These are phyloP conservation scores for Kurtzmaniella quercitrusa DNA, from an alignment of 1,139 yeast genomes.

Conservation along the genomic window DNA sequence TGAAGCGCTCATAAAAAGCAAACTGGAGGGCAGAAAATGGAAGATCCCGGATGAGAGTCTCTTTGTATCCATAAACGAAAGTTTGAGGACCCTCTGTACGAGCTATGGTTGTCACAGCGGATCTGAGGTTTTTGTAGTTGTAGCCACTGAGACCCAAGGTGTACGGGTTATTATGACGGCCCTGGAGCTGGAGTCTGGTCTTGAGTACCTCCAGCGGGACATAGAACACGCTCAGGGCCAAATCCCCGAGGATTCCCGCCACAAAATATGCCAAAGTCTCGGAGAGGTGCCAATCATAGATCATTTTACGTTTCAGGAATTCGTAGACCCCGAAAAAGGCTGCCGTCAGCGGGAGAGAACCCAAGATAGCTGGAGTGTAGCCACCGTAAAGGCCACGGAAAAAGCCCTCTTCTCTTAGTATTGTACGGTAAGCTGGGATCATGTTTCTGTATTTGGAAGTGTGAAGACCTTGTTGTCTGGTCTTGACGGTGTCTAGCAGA, in stretches of 20 bases:
- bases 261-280: constrained; percentile 77
- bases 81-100: constrained; percentile 70
- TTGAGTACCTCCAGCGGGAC: constrained; percentile 98
- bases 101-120: constrained; percentile 65
- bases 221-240: constrained; percentile 84
- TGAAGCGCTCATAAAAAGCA: constrained; percentile 88
- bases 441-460: constrained; percentile 62
- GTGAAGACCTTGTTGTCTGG: constrained; percentile 93
- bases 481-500: constrained; percentile 92
- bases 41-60: constrained; percentile 83
- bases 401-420: constrained; percentile 78
- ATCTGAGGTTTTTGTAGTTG: constrained; percentile 66
- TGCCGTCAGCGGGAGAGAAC: constrained; percentile 91
- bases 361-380: constrained; percentile 84
- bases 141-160: constrained; percentile 69
- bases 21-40: constrained; percentile 95
- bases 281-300: constrained; percentile 59
- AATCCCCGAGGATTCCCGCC: constrained; percentile 89
- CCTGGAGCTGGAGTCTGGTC: constrained; percentile 89
- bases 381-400: constrained; percentile 87
- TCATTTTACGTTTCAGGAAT: constrained; percentile 64
- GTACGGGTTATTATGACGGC: constrained; percentile 73
- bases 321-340: constrained; percentile 91
- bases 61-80: constrained; percentile 86
- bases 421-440: constrained; percentile 67